Percentiles rank a stretch among this genome's conserved stretches.
Evolutionary conservation across 2,329 filamentous ascomycete genomes (phyloP).

Genomic region (Microthyrium microscopicum): DNA sequence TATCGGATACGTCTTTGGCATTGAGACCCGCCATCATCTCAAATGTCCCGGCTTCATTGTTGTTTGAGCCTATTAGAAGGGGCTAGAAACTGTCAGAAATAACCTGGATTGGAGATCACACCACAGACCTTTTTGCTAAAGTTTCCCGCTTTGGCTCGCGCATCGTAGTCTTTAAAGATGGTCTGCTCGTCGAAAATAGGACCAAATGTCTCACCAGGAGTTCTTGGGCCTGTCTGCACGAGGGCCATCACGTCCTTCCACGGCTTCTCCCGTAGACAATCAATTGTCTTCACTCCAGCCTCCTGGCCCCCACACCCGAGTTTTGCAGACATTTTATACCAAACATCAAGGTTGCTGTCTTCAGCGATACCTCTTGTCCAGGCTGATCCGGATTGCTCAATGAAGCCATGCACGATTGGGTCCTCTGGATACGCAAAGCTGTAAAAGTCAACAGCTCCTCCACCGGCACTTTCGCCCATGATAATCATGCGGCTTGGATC

Average conservation of each 20-base stretch:
- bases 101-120: no score
- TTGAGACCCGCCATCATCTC: neutral
- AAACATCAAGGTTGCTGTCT: neutral
- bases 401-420: slow-evolving; percentile 6
- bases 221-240: slow-evolving; percentile 1
- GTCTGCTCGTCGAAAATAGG: slow-evolving; percentile 5
- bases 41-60: slow-evolving; percentile 5
- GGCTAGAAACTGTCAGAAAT: no score
- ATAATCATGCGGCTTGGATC: slow-evolving; percentile 7
- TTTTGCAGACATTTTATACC: slow-evolving; percentile 1
- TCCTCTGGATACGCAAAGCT: slow-evolving; percentile 4
- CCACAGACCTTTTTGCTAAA: slow-evolving; percentile 2
- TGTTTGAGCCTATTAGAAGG: neutral
- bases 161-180: slow-evolving; percentile 5
- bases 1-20: neutral
- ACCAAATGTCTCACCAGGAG: neutral
- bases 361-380: neutral
- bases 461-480: slow-evolving; percentile 7
- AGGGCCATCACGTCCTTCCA: slow-evolving; percentile 3
- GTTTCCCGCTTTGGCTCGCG: slow-evolving; percentile 3
- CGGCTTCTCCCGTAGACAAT: slow-evolving; percentile 13
- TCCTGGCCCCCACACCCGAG: slow-evolving; percentile 1
- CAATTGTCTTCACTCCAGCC: slow-evolving; percentile 7
- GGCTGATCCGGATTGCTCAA: slow-evolving; percentile 4
- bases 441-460: slow-evolving; percentile 3